phyloP scores from a whole-genome alignment of 2,329 filamentous ascomycete species.

The Aspergillus pseudoterreus region DNA sequence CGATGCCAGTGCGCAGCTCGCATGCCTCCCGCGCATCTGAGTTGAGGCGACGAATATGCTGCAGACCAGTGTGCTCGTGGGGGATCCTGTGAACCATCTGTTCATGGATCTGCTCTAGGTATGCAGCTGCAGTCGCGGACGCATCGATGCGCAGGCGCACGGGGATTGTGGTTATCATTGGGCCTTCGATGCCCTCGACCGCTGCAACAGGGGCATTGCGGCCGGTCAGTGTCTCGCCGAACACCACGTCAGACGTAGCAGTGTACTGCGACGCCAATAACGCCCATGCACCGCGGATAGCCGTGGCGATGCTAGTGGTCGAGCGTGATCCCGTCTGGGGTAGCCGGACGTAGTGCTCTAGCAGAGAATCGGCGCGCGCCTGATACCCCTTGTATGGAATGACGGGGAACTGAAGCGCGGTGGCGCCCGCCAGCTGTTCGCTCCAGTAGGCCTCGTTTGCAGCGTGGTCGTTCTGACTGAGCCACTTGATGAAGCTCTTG shows the following conservation, averaged over 20 bases:
- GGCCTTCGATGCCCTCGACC: slow-evolving; percentile 33
- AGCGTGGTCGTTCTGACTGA: not conserved
- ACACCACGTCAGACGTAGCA: slow-evolving; percentile 36
- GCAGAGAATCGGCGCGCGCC: not conserved
- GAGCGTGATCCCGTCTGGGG: slow-evolving; percentile 7
- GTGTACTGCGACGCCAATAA: slow-evolving; percentile 33
- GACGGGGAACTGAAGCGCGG: slow-evolving; percentile 1
- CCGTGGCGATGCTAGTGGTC: slow-evolving; percentile 22
- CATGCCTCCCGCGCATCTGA: slow-evolving; percentile 37
- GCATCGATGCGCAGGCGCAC: slow-evolving; percentile 12
- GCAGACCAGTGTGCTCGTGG: slow-evolving; percentile 55
- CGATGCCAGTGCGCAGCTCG: slow-evolving; percentile 39
- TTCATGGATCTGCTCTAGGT: slow-evolving; percentile 52
- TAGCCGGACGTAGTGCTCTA: slow-evolving; percentile 10
- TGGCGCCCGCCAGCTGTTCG: not conserved
- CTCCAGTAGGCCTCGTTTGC: slow-evolving; percentile 4
- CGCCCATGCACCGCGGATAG: slow-evolving; percentile 38
- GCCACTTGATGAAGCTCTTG: not conserved
- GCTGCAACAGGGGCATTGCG: slow-evolving; percentile 35
- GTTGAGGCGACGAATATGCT: slow-evolving; percentile 50
- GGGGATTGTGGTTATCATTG: slow-evolving; percentile 10
- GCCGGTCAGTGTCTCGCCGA: slow-evolving; percentile 40
- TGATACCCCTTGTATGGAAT: slow-evolving; percentile 1
- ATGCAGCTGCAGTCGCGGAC: slow-evolving; percentile 38
- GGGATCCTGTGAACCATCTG: slow-evolving; percentile 53